phyloP scores from a whole-genome alignment of 1,284 basidiomycete species.

The Hortiboletus rubellus region DNA sequence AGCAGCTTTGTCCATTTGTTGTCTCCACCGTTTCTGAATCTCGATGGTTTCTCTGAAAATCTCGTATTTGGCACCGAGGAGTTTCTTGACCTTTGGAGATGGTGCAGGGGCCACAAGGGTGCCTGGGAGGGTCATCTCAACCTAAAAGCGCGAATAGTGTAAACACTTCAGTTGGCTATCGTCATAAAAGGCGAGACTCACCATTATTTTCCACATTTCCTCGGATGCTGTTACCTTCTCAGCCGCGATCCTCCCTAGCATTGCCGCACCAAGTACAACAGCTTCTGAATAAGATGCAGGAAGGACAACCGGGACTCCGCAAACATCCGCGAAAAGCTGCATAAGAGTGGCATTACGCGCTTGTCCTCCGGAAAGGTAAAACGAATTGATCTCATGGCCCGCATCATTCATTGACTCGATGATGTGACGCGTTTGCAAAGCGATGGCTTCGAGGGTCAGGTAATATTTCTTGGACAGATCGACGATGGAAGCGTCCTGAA shows the following conservation, averaged over 20 bases:
- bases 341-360: constrained; percentile 83
- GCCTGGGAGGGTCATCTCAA: constrained; percentile 90
- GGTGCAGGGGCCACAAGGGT: constrained; percentile 71
- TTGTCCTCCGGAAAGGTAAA: constrained; percentile 95
- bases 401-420: constrained; percentile 86
- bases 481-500: constrained; percentile 67
- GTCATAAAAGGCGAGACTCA: constrained; percentile 33
- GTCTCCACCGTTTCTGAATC: constrained; percentile 82
- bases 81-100: constrained; percentile 61
- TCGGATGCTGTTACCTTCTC: constrained; percentile 57
- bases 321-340: constrained; percentile 87
- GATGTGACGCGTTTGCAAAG: constrained; percentile 94
- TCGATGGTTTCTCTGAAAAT: constrained; percentile 91
- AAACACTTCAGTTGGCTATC: neutral
- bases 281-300: constrained; percentile 78
- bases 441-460: constrained; percentile 91
- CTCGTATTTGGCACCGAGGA: constrained; percentile 90
- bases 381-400: constrained; percentile 82
- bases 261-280: constrained; percentile 91
- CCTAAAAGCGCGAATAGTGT: constrained; percentile 41
- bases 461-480: constrained; percentile 93
- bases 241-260: constrained; percentile 88
- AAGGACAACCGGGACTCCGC: constrained; percentile 81
- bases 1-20: constrained; percentile 62
- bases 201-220: constrained; percentile 92